Conservation (phyloP, 2,329 filamentous ascomycete genomes). For the Aspergillus quadrilineatus region DNA sequence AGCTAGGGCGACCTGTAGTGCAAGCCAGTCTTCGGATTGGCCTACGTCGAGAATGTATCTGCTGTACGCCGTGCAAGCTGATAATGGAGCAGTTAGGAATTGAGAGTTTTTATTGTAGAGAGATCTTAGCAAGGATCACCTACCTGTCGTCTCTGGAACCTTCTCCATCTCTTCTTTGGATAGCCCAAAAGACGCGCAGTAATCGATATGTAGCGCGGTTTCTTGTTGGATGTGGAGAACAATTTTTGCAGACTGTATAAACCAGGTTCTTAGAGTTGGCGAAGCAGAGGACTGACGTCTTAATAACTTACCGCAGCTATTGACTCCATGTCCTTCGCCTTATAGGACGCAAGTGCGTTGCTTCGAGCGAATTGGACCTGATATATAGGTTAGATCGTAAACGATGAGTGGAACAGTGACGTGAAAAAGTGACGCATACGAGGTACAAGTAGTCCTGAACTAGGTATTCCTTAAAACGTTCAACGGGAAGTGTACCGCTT, state of each 20-base stretch:
- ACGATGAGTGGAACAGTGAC: background rate
- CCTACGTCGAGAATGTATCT: constrained; percentile 87
- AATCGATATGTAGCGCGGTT: constrained; percentile 76
- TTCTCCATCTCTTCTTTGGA: constrained; percentile 69
- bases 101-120: background rate
- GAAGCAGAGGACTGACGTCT: background rate
- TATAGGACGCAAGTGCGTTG: constrained; percentile 82
- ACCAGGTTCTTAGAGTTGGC: background rate
- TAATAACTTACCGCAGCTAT: constrained; percentile 63
- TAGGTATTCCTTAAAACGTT: constrained; percentile 84
- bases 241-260: constrained; percentile 61
- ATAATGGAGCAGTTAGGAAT: constrained; percentile 4
- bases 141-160: constrained; percentile 73
- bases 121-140: background rate
- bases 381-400: constrained; percentile 5
- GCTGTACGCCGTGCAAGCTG: constrained; percentile 77
- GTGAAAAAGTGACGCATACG: constrained; percentile 46
- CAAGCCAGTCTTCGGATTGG: constrained; percentile 82
- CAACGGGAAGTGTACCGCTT: constrained; percentile 68
- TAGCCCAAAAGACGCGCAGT: constrained; percentile 79
- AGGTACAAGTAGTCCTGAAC: constrained; percentile 91
- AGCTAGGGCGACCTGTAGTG: constrained; percentile 77
- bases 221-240: constrained; percentile 76
- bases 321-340: constrained; percentile 70
- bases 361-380: constrained; percentile 84